Evolutionary conservation across 129 eudicot genomes (phyloP).

Genomic region (Flaveria bidentis): DNA sequence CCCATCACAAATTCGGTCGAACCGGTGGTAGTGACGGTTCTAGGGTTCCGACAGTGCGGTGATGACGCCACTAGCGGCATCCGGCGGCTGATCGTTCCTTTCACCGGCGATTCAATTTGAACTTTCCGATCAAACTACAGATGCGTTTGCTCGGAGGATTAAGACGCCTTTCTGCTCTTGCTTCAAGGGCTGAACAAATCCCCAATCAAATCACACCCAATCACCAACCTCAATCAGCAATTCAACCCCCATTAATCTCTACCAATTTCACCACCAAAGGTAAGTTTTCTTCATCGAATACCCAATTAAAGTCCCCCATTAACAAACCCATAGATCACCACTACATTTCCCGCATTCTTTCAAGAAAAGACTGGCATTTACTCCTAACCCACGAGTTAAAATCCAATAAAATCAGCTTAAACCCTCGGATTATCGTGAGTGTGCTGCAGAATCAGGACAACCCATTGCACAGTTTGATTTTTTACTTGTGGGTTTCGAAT

Average conservation of each 20-base stretch:
- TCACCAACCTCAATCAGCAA: constrained; percentile 32
- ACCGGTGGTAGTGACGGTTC: too few relatives aligned
- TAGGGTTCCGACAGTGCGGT: too few relatives aligned
- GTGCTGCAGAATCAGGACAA: constrained; percentile 83
- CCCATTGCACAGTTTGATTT: constrained; percentile 58
- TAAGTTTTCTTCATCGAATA: constrained; percentile 40
- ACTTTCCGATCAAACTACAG: constrained; percentile 5
- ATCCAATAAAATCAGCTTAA: constrained; percentile 49
- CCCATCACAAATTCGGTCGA: too few relatives aligned
- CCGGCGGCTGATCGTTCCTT: too few relatives aligned
- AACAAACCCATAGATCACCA: constrained; percentile 55
- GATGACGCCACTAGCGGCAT: too few relatives aligned
- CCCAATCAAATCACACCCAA: constrained; percentile 39
- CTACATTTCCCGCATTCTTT: constrained; percentile 55
- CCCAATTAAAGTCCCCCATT: constrained; percentile 32
- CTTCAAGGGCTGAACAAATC: constrained; percentile 59
- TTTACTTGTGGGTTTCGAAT: constrained; percentile 81
- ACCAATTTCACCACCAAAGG: constrained; percentile 35
- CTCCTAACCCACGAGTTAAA: constrained; percentile 67
- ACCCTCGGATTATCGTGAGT: constrained; percentile 51
- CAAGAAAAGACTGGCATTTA: constrained; percentile 80
- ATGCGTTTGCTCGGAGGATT: constrained; percentile 34
- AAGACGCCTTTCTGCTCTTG: constrained; percentile 72
- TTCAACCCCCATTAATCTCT: constrained; percentile 28
- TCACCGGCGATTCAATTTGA: background rate